Evolutionary conservation across 805 yeast genomes (phyloP).

Genomic region (Wickerhamiella alocasiicola): DNA sequence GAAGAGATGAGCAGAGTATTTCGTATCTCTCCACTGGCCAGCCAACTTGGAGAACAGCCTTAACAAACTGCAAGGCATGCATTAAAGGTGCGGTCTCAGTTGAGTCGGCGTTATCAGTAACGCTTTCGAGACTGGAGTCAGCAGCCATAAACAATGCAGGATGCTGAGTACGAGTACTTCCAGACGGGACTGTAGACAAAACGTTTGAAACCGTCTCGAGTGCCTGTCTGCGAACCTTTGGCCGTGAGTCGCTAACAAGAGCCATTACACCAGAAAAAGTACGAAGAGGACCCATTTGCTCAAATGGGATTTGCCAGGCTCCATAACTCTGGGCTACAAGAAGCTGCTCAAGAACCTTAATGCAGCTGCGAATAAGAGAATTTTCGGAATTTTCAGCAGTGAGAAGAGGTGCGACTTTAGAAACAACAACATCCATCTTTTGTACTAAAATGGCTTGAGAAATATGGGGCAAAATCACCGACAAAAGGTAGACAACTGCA

Average conservation of each 20-base stretch:
- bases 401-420: conserved; percentile 70
- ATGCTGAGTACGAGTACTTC: conserved; percentile 67
- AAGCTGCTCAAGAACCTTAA: conserved; percentile 74
- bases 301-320: conserved; percentile 44
- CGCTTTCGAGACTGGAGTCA: conserved; percentile 37
- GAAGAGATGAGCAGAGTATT: conserved; percentile 58
- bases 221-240: conserved; percentile 92
- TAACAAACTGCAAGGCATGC: conserved; percentile 66
- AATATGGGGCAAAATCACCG: conserved; percentile 61
- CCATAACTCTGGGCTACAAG: conserved; percentile 67
- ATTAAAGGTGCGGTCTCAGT: conserved; percentile 36
- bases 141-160: conserved; percentile 63
- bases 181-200: conserved; percentile 50
- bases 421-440: conserved; percentile 64
- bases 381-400: conserved; percentile 61
- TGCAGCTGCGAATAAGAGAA: conserved; percentile 66
- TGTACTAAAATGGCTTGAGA: conserved; percentile 57
- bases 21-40: conserved; percentile 71
- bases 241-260: conserved; percentile 77
- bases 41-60: conserved; percentile 41
- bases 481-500: conserved; percentile 61
- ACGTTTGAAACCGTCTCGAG: conserved; percentile 69
- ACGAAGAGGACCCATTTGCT: conserved; percentile 22
- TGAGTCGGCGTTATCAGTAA: conserved; percentile 14
- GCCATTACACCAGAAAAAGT: conserved; percentile 28